Evolutionary conservation across 164 flowering plant species (phyloP), one percentile per base, ranked within the genome.

Genomic region (Stephania cephalantha): DNA sequence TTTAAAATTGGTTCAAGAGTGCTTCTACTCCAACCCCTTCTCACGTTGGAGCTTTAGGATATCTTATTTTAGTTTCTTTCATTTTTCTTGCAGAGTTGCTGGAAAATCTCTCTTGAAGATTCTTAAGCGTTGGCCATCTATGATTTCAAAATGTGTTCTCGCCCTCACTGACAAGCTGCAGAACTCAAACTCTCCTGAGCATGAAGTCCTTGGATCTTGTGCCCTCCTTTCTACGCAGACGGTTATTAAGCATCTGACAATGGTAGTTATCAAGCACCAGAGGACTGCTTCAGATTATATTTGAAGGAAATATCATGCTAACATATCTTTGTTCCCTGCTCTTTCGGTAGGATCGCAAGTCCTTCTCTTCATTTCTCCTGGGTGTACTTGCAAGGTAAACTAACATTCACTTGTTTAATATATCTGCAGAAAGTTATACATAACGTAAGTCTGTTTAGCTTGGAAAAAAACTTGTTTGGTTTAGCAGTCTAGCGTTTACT

Each of bases 121-220:
- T 85, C 81, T 95, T 35, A 95, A 91, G 82, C 90, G 97, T 74
- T 93, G 95, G 90, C 97, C 99, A 64, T 83, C 84, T 20, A 78
- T 87, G 88, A 88, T 92, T 72, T 88, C 94, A 44, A 92, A 92
- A 67, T 92, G 95, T 78, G 92, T 93, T 78, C 81, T 88, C 68
- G 76, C 84, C 30, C 88, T 93, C n/a, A 78, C 90, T 70, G 88
- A 87, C 73, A 91, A 87, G 79, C 83, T 95, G 71, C 78, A 73
- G 68, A 84, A 85, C 75, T 84, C 94, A 22, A 81, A 78, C 30
- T 71, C 96, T 76, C 89, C 91, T 55, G 99, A 95, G 78, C 84
- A 87, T 88, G 92, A 81, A 0, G 97, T 95, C 46, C 86, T 93
- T 25, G 99, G 99, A 75, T 93, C 99, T 72, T 93, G 97, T 82